phyloP scores from a whole-genome alignment of 371 early-diverging fungal species.

The Umbelopsis sp. region DNA sequence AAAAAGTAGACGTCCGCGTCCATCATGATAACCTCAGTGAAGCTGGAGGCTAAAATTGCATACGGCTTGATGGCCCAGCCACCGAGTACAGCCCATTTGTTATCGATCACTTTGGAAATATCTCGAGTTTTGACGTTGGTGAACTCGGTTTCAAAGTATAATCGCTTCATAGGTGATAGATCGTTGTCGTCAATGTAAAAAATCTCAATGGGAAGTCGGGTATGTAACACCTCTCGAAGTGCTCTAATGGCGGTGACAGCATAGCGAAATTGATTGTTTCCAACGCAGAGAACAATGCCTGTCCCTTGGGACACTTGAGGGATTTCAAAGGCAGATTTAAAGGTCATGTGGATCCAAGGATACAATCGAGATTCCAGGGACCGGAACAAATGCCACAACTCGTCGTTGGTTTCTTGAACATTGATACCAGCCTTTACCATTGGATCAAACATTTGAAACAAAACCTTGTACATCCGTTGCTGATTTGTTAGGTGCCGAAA shows the following conservation, averaged over 20 bases:
- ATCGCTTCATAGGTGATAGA: conserved; percentile 40
- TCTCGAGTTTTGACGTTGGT: conserved; percentile 52
- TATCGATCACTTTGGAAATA: conserved; percentile 52
- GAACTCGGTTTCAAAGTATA: conserved; percentile 43
- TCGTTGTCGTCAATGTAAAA: conserved; percentile 67
- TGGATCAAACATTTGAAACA: conserved; percentile 15
- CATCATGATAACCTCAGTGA: conserved; percentile 67
- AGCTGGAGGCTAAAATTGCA: conserved; percentile 67
- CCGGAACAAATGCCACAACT: conserved; percentile 30
- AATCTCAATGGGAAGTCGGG: conserved; percentile 72
- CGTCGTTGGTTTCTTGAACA: conserved; percentile 21
- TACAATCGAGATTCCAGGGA: conserved; percentile 28
- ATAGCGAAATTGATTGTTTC: conserved; percentile 63
- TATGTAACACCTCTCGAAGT: conserved; percentile 58
- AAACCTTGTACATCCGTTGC: conserved; percentile 4
- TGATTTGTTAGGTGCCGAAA: conserved; percentile 7
- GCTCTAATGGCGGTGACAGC: conserved; percentile 59
- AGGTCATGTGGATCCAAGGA: conserved; percentile 36
- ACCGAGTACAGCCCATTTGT: conserved; percentile 47
- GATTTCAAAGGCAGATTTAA: conserved; percentile 37
- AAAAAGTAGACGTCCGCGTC: conserved; percentile 79
- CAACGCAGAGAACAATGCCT: conserved; percentile 75
- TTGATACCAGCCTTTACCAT: conserved; percentile 31
- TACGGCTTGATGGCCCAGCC: conserved; percentile 72
- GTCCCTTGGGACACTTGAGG: conserved; percentile 35